Percentiles rank a stretch among this genome's conserved stretches.
phyloP scores from a whole-genome alignment of 1,139 yeast species.

The Kluyveromyces sp. region DNA sequence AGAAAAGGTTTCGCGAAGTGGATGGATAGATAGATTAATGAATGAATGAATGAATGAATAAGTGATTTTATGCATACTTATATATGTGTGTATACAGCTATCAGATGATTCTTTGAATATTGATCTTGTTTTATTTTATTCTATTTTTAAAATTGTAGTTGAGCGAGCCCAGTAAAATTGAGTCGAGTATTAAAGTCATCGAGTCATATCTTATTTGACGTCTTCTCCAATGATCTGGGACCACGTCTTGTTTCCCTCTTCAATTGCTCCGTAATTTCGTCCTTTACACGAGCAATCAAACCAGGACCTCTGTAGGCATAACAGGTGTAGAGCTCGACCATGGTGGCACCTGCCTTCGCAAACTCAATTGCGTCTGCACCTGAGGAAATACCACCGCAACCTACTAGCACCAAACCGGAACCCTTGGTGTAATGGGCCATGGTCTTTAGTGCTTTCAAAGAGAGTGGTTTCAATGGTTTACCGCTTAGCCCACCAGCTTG shows the following conservation, averaged over 20 bases:
- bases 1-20: too few species aligned
- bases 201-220: constrained; percentile 24
- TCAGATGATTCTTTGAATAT: too few species aligned
- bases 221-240: constrained; percentile 60
- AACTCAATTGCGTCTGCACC: constrained; percentile 88
- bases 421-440: constrained; percentile 73
- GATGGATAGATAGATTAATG: too few species aligned
- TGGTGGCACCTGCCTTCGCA: constrained; percentile 89
- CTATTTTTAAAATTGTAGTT: background rate
- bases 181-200: background rate
- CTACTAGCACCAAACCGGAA: constrained; percentile 61
- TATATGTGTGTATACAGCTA: too few species aligned
- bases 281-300: constrained; percentile 66
- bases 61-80: too few species aligned
- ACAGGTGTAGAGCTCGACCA: constrained; percentile 78
- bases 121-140: too few species aligned
- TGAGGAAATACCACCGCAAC: constrained; percentile 86
- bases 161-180: background rate
- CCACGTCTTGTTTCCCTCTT: constrained; percentile 79
- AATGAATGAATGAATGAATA: too few species aligned
- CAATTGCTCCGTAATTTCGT: constrained; percentile 62
- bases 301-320: constrained; percentile 95
- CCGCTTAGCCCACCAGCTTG: constrained; percentile 92
- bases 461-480: constrained; percentile 74
- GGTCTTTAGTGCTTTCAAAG: constrained; percentile 60